Evolutionary conservation across 169 alveolate genomes (phyloP), one percentile per base, ranked within the genome.

Genomic region (Amoebophrya sp.): DNA sequence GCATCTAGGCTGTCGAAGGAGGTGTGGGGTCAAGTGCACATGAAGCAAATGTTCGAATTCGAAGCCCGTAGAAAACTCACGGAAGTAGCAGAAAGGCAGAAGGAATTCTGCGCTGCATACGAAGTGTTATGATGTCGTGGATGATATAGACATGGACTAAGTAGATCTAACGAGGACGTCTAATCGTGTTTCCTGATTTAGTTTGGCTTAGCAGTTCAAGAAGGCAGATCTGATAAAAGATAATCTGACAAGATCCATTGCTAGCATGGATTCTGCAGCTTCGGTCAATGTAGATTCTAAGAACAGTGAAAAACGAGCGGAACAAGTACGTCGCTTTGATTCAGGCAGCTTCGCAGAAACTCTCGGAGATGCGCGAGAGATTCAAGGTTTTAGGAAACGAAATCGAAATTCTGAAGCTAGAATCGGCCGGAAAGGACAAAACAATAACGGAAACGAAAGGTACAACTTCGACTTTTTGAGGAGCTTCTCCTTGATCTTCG

Each of bases 361-460:
- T 95, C 26, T 98, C 98, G 76, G 98, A 97, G 94, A 94, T 96
- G 94, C 95, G 95, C 76, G 98, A 97, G 94, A 90, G 97, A 91
- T 95, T 95, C 92, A 97, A 96, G 92, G 96, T 96, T n/a, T 94
- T 96, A 0, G 94, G 94, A 89, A 96, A 96, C 93, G 98, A 97
- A 93, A 96, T 97, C 40, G 98, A 96, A 91, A 97, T 96, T 40
- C 94, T 97, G n/a, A 94, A 96, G 54, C 96, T 96, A 91, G 98
- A 97, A 92, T 95, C 96, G 77, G 92, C 95, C 41, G 98, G 96
- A 78, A 97, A 96, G 92, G 96, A 96, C 92, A 92, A 96, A 89
- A 96, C 96, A 0, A 93, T 96, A 0, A 94, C 95, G 90, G 97
- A 95, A 83, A 95, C 95, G 77, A 93, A 95, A 92, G 97, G 95